These are phyloP conservation scores for Spergularia azorica DNA, from an alignment of 179 eudicot species.

Conservation along the genomic window DNA sequence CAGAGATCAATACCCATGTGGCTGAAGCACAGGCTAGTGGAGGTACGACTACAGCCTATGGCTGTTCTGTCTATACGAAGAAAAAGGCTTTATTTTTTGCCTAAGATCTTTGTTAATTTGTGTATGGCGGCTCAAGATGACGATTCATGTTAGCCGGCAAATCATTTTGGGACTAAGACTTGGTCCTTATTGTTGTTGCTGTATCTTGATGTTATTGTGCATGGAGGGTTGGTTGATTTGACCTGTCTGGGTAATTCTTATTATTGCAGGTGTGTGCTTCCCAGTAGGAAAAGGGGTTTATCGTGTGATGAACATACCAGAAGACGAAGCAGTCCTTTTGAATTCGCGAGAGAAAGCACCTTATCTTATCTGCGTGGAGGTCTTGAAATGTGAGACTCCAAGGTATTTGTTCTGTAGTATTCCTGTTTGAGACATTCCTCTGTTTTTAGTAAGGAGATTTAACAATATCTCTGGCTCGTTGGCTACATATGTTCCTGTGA, in stretches of 20 bases:
- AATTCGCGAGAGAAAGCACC: constrained; percentile 99
- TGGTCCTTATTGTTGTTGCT: no score
- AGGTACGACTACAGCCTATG: constrained; percentile 48
- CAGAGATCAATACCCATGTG: constrained; percentile 79
- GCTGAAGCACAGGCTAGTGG: constrained; percentile 83
- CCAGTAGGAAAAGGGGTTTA: constrained; percentile 94
- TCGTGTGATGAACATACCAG: constrained; percentile 88
- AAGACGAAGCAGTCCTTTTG: constrained; percentile 92
- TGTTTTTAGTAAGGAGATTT: no score
- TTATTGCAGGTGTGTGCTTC: constrained; percentile 74
- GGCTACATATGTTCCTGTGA: neutral
- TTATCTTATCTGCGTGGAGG: constrained; percentile 89
- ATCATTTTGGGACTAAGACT: no score
- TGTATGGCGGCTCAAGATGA: no score
- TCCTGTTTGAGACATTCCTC: no score
- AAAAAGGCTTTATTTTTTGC: neutral
- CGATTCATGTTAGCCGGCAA: no score
- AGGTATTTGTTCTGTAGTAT: constrained; percentile 44
- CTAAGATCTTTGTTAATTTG: no score
- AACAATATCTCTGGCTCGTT: neutral
- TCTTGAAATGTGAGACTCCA: constrained; percentile 74
- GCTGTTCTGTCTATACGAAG: neutral
- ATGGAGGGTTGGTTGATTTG: constrained; percentile 3
- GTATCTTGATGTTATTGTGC: no score
- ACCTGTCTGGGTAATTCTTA: neutral